Percentiles rank a stretch among this genome's conserved stretches.
These are phyloP conservation scores for Rhytidhysteron rufulum DNA, from an alignment of 2,329 filamentous ascomycete species.

Conservation along the genomic window DNA sequence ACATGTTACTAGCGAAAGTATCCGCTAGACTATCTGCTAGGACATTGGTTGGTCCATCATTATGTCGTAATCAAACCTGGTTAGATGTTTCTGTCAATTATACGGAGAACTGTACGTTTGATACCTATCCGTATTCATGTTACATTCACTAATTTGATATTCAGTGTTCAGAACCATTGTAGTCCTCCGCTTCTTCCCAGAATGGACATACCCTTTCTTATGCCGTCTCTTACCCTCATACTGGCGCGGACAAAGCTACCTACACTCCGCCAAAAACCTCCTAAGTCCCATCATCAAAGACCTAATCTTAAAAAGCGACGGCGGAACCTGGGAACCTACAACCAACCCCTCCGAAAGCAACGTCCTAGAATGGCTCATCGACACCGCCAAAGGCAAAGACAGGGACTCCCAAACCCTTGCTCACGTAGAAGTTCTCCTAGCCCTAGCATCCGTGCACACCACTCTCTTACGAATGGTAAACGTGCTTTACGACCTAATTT, in stretches of 20 bases:
- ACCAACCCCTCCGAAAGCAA: background rate
- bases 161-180: conserved; percentile 9
- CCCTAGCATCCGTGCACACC: conserved; percentile 9
- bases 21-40: too few species aligned
- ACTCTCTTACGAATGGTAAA: conserved; percentile 1
- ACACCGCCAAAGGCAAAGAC: conserved; percentile 3
- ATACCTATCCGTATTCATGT: too few species aligned
- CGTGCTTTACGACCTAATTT: conserved; percentile 7
- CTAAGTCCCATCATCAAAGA: conserved; percentile 5
- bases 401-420: conserved; percentile 1
- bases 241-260: conserved; percentile 5
- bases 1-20: too few species aligned
- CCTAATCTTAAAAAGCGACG: conserved; percentile 1
- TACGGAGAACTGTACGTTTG: too few species aligned
- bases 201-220: conserved; percentile 5
- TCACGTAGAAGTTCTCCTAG: conserved; percentile 4
- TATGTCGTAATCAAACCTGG: too few species aligned
- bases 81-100: too few species aligned
- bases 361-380: conserved; percentile 2
- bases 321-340: background rate
- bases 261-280: conserved; percentile 2
- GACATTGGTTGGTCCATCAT: too few species aligned
- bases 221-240: conserved; percentile 4
- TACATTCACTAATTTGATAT: too few species aligned
- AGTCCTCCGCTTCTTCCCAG: conserved; percentile 7